A percentile compares a stretch with the other conserved stretches of the same genome.
These are phyloP conservation scores for Fusarium duplospermum DNA, from an alignment of 2,329 filamentous ascomycete species.

Conservation along the genomic window DNA sequence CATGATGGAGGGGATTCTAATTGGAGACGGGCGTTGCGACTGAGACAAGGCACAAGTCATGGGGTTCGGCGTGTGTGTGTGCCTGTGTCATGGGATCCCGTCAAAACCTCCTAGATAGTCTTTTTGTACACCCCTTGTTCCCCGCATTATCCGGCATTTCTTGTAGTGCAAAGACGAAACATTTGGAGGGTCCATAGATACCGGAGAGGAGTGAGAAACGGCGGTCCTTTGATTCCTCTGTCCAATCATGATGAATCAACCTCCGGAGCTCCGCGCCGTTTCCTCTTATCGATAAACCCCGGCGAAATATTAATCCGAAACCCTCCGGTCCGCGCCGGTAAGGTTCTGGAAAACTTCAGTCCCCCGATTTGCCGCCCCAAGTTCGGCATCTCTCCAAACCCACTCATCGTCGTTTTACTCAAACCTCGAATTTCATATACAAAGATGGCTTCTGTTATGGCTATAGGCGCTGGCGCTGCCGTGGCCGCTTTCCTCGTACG, in stretches of 20 bases:
- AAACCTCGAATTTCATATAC: background rate
- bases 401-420: background rate
- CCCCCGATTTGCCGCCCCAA: constrained; percentile 29
- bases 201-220: background rate
- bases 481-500: constrained; percentile 65
- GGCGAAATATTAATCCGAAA: constrained; percentile 38
- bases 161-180: background rate
- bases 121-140: background rate
- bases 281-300: constrained; percentile 38
- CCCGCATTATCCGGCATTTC: constrained; percentile 9
- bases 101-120: background rate
- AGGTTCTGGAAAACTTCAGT: constrained; percentile 43
- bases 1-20: constrained; percentile 22
- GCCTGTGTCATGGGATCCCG: background rate
- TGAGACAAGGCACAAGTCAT: background rate
- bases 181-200: background rate
- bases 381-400: constrained; percentile 23
- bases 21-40: background rate
- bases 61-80: background rate
- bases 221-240: background rate
- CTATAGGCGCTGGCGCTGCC: constrained; percentile 60
- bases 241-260: background rate
- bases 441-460: constrained; percentile 58
- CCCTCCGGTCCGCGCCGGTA: constrained; percentile 41
- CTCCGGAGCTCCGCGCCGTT: constrained; percentile 39